Evolutionary conservation across 805 yeast genomes (phyloP).

Genomic region (Groenewaldozyma tartarivorans): DNA sequence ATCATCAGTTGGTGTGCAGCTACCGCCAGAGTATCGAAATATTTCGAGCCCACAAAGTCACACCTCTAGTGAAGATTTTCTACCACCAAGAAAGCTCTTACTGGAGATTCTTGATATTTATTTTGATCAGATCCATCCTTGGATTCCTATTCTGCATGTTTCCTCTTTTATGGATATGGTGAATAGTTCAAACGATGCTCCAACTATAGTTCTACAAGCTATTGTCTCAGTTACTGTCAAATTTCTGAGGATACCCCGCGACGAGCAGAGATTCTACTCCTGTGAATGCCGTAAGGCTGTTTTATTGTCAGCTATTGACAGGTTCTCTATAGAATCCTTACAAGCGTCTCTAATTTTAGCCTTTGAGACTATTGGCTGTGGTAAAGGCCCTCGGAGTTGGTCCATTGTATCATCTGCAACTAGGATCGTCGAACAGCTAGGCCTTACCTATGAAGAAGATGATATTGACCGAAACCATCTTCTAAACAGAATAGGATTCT

Average conservation of each 20-base stretch:
- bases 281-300: slow-evolving; percentile 10
- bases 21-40: no score
- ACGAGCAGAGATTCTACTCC: slow-evolving; percentile 3
- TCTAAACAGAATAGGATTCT: slow-evolving; percentile 9
- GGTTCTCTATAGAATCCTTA: slow-evolving; percentile 12
- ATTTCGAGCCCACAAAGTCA: no score
- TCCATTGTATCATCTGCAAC: slow-evolving; percentile 13
- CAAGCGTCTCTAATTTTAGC: slow-evolving; percentile 13
- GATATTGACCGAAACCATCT: slow-evolving; percentile 8
- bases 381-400: slow-evolving; percentile 15
- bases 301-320: slow-evolving; percentile 9
- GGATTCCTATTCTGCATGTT: slow-evolving; percentile 14
- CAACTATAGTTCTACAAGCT: slow-evolving; percentile 8
- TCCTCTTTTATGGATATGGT: slow-evolving; percentile 5
- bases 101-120: slow-evolving; percentile 3
- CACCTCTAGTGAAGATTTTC: no score
- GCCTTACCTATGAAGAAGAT: slow-evolving; percentile 11
- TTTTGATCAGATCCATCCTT: slow-evolving; percentile 12
- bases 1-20: no score
- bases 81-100: slow-evolving; percentile 9
- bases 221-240: slow-evolving; percentile 10
- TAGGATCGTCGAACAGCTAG: slow-evolving; percentile 12
- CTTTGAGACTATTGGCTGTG: slow-evolving; percentile 13
- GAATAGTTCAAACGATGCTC: not conserved
- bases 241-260: slow-evolving; percentile 3